A percentile compares a stretch with the other conserved stretches of the same genome.
These are phyloP conservation scores for Kazachstania bromeliacearum DNA, from an alignment of 805 yeast genomes.

Conservation along the genomic window DNA sequence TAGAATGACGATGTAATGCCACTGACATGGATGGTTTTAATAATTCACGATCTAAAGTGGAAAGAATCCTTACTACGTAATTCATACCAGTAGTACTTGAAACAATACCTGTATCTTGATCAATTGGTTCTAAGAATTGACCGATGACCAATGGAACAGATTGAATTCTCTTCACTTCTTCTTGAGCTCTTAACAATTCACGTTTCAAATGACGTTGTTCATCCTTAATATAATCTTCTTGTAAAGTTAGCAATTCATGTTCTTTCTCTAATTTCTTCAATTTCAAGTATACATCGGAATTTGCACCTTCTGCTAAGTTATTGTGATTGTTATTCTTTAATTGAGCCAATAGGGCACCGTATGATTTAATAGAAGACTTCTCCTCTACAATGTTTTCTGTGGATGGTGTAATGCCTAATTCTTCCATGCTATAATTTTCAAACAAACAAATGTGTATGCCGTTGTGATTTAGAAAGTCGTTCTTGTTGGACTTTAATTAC, in stretches of 20 bases:
- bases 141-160: slow-evolving; percentile 97
- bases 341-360: slow-evolving; percentile 25
- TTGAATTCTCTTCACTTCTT: slow-evolving; percentile 94
- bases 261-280: slow-evolving; percentile 87
- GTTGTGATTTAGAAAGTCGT: too few relatives aligned
- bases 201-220: slow-evolving; percentile 94
- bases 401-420: slow-evolving; percentile 42
- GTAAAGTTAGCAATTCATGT: slow-evolving; percentile 70
- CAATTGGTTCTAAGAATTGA: slow-evolving; percentile 94
- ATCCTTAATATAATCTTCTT: slow-evolving; percentile 95
- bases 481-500: too few relatives aligned
- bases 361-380: slow-evolving; percentile 25
- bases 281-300: slow-evolving; percentile 67
- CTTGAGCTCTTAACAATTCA: slow-evolving; percentile 93
- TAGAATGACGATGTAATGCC: slow-evolving; percentile 96
- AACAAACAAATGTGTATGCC: too few relatives aligned
- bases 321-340: slow-evolving; percentile 16
- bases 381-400: slow-evolving; percentile 28
- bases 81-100: slow-evolving; percentile 97
- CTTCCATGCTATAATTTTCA: slow-evolving; percentile 41
- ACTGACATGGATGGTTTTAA: slow-evolving; percentile 92
- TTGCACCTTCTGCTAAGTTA: slow-evolving; percentile 14
- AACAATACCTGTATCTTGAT: slow-evolving; percentile 91
- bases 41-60: slow-evolving; percentile 90
- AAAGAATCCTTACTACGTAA: slow-evolving; percentile 88